Evolutionary conservation across 345 rosid genomes (phyloP).

Genomic region (Angophora floribunda): DNA sequence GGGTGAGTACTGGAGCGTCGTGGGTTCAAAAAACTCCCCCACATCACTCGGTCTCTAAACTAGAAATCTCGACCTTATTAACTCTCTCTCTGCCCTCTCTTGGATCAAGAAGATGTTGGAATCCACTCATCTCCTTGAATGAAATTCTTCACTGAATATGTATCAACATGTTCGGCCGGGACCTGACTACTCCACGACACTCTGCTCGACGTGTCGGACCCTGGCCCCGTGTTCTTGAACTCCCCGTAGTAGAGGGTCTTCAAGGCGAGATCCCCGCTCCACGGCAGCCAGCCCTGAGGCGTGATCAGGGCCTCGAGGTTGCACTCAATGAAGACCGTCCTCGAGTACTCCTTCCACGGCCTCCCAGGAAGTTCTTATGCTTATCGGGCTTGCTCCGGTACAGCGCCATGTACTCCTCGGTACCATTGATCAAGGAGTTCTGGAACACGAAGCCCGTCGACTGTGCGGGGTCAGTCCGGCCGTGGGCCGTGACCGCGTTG

Average conservation of each 20-base stretch:
- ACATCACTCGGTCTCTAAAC: background rate
- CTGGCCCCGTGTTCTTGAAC: conserved; percentile 23
- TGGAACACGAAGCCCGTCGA: conserved; percentile 36
- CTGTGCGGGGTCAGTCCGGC: conserved; percentile 34
- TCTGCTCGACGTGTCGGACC: conserved; percentile 10
- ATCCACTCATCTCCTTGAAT: conserved; percentile 43
- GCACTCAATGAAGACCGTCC: conserved; percentile 21
- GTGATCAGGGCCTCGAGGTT: conserved; percentile 15
- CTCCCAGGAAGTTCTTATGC: conserved; percentile 30
- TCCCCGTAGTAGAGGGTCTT: conserved; percentile 45
- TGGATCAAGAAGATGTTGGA: background rate
- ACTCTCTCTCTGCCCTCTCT: background rate
- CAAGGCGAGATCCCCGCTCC: conserved; percentile 26
- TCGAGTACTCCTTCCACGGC: conserved; percentile 47
- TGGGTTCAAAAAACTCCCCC: background rate
- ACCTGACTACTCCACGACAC: conserved; percentile 26
- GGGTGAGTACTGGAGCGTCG: background rate
- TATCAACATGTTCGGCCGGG: conserved; percentile 14
- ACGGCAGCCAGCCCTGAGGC: conserved; percentile 37
- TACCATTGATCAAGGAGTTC: conserved; percentile 30
- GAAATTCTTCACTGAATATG: conserved; percentile 24
- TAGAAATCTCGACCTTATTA: background rate
- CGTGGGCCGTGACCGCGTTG: conserved; percentile 32
- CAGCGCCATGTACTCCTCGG: conserved; percentile 25
- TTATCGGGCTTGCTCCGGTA: conserved; percentile 17